phyloP scores from a whole-genome alignment of 306 rosid species.

The Psophocarpus tetragonolobus region DNA sequence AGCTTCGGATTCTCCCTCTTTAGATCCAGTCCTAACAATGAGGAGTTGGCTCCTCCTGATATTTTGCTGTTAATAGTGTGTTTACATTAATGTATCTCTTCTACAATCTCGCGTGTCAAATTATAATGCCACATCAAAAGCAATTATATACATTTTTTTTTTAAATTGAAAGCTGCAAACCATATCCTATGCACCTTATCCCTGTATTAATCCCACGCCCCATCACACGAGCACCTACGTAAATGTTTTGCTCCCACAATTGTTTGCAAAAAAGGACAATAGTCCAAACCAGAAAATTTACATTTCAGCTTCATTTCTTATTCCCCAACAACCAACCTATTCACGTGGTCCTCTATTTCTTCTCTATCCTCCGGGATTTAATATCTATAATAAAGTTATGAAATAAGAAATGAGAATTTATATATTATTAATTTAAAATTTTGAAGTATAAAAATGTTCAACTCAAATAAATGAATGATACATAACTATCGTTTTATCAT shows the following conservation, averaged over 20 bases:
- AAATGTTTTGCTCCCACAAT: conserved; percentile 25
- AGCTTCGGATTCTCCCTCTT: too few relatives aligned
- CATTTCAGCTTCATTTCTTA: conserved; percentile 1
- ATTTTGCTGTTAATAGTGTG: too few relatives aligned
- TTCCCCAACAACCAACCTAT: conserved; percentile 16
- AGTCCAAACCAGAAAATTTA: not conserved
- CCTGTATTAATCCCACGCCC: conserved; percentile 22
- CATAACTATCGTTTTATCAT: too few relatives aligned
- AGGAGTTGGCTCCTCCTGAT: too few relatives aligned
- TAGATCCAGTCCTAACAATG: too few relatives aligned
- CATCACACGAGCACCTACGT: conserved; percentile 33
- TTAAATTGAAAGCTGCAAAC: conserved; percentile 16
- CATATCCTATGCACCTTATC: not conserved
- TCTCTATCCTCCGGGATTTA: not conserved
- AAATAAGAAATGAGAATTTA: not conserved
- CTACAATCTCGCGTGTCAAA: not conserved
- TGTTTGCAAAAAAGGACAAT: conserved; percentile 27
- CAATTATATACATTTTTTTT: not conserved
- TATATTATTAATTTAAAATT: too few relatives aligned
- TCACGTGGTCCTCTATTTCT: conserved; percentile 20
- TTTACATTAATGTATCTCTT: not conserved
- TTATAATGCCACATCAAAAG: not conserved
- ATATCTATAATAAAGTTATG: not conserved
- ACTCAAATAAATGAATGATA: not conserved
- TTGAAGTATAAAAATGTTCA: too few relatives aligned